A percentile compares a stretch with the other conserved stretches of the same genome.
Conservation (phyloP, 306 rosid genomes). For the Mimosa bimucronata region DNA sequence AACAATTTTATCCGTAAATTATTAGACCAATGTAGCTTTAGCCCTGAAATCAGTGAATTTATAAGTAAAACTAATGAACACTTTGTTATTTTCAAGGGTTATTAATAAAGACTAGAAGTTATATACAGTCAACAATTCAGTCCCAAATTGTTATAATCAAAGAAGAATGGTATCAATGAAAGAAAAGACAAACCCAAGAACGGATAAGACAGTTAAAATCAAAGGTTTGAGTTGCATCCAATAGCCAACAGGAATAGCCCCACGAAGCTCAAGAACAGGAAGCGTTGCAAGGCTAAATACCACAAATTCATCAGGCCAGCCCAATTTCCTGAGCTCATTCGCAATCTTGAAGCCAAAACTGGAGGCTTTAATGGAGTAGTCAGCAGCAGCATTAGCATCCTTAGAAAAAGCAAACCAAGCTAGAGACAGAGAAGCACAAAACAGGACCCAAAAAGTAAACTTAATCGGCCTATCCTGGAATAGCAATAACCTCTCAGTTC, state of each 20-base stretch:
- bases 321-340: conserved; percentile 59
- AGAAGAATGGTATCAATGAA: conserved; percentile 8
- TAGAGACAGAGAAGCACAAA: conserved; percentile 82
- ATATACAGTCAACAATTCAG: neutral
- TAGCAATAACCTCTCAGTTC: conserved; percentile 47
- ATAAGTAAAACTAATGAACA: neutral
- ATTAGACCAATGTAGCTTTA: neutral
- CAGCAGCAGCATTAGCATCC: conserved; percentile 87
- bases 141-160: neutral
- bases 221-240: conserved; percentile 86
- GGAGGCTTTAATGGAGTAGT: conserved; percentile 84
- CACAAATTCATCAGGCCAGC: conserved; percentile 82
- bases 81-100: neutral
- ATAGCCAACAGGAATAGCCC: conserved; percentile 94
- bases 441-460: conserved; percentile 64
- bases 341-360: conserved; percentile 82
- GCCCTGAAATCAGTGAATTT: neutral
- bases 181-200: conserved; percentile 67
- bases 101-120: neutral
- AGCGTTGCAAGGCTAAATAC: conserved; percentile 86
- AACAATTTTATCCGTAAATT: neutral
- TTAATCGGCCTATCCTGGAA: conserved; percentile 58
- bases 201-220: conserved; percentile 59
- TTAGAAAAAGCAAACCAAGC: conserved; percentile 84
- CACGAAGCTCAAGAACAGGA: conserved; percentile 96